Percentiles rank a stretch among this genome's conserved stretches.
phyloP scores from a whole-genome alignment of 257 asterid species.

The Fraxinus quadrangulata region DNA sequence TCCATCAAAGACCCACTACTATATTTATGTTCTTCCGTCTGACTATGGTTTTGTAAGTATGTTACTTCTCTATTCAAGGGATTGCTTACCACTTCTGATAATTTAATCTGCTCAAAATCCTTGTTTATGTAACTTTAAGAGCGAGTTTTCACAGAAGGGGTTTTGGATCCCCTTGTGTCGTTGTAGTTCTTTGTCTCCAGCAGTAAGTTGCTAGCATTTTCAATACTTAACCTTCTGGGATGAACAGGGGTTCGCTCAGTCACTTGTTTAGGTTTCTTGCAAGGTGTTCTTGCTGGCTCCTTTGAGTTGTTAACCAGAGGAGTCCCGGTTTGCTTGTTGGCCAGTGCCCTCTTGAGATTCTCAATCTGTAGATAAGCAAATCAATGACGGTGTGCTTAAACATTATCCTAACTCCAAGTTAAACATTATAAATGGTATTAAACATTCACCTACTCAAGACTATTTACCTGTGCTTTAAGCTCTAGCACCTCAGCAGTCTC shows the following conservation, averaged over 20 bases:
- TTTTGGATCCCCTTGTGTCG: slow-evolving; percentile 40
- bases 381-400: background rate
- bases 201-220: slow-evolving; percentile 41
- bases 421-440: too few relatives aligned
- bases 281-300: slow-evolving; percentile 50
- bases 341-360: slow-evolving; percentile 64
- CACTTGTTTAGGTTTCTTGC: slow-evolving; percentile 33
- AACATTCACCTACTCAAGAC: too few relatives aligned
- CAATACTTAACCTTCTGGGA: slow-evolving; percentile 65
- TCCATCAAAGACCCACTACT: slow-evolving; percentile 23
- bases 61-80: slow-evolving; percentile 9
- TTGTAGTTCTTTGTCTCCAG: slow-evolving; percentile 33
- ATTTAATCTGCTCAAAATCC: slow-evolving; percentile 34
- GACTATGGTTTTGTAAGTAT: background rate
- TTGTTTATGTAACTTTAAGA: slow-evolving; percentile 41
- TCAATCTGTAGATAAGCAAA: slow-evolving; percentile 56
- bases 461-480: slow-evolving; percentile 76
- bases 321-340: slow-evolving; percentile 43
- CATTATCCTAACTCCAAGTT: background rate
- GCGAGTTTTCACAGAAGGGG: slow-evolving; percentile 47
- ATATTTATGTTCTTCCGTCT: slow-evolving; percentile 21
- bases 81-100: slow-evolving; percentile 22
- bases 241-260: slow-evolving; percentile 57
- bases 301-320: slow-evolving; percentile 42
- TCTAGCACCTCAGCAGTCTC: slow-evolving; percentile 74